Evolutionary conservation across 2,329 filamentous ascomycete species (phyloP).

Genomic region (Aspergillus ibericus): DNA sequence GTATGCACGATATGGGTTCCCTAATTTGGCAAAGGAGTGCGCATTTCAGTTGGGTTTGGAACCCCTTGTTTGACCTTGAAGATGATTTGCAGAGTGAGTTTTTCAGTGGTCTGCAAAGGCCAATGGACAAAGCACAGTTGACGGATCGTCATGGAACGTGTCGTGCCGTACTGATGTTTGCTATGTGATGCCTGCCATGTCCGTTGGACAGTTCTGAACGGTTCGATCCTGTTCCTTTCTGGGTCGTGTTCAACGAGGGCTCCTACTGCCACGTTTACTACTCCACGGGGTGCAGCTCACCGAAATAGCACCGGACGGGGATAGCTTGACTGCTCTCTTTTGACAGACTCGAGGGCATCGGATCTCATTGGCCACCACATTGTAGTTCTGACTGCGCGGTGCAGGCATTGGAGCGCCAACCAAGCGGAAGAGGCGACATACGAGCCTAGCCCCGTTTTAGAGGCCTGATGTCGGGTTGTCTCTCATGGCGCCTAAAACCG

Average conservation of each 20-base stretch:
- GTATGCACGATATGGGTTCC: conserved; percentile 1
- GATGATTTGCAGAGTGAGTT: not conserved
- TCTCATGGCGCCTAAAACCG: conserved; percentile 7
- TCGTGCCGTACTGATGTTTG: not conserved
- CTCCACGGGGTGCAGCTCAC: not conserved
- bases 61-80: not conserved
- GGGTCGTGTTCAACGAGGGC: not conserved
- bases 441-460: not conserved
- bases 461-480: conserved; percentile 4
- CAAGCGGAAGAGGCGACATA: conserved; percentile 8
- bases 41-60: conserved; percentile 3
- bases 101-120: not conserved
- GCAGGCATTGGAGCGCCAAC: conserved; percentile 1
- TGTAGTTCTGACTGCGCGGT: conserved; percentile 5
- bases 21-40: not conserved
- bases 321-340: not conserved
- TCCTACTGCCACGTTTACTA: conserved; percentile 5
- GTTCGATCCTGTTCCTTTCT: not conserved
- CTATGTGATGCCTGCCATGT: not conserved
- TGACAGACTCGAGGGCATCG: not conserved
- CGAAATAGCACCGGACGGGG: not conserved
- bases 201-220: not conserved
- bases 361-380: not conserved
- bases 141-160: not conserved
- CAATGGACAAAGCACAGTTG: not conserved